Evolutionary conservation across 257 asterid species (phyloP).

Genomic region (Coffea canephora): DNA sequence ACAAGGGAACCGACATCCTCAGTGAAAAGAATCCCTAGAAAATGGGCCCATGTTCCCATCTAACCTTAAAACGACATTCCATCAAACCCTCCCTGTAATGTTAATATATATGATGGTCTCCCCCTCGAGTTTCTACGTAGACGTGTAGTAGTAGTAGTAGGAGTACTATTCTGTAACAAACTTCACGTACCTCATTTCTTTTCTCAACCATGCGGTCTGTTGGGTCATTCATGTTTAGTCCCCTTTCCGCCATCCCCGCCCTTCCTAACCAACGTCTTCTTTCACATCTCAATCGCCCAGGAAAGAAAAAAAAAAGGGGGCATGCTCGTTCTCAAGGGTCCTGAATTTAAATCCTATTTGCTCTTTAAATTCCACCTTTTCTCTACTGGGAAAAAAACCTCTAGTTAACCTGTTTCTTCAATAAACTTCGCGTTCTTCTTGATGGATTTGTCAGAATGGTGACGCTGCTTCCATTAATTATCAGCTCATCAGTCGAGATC

Average conservation of each 20-base stretch:
- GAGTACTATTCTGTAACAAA: conserved; percentile 39
- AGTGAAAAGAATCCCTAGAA: conserved; percentile 24
- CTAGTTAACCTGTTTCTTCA: background rate
- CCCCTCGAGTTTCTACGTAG: conserved; percentile 37
- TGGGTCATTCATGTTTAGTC: conserved; percentile 10
- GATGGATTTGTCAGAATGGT: background rate
- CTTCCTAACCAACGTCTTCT: background rate
- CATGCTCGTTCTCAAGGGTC: background rate
- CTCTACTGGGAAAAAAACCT: too few relatives aligned
- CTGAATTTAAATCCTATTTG: too few relatives aligned
- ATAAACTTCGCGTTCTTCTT: background rate
- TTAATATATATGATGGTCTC: background rate
- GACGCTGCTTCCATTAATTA: background rate
- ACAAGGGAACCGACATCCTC: conserved; percentile 39
- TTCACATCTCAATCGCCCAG: conserved; percentile 1
- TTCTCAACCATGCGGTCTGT: conserved; percentile 4
- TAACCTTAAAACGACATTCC: conserved; percentile 84
- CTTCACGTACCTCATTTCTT: conserved; percentile 19
- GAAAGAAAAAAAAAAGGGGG: too few relatives aligned
- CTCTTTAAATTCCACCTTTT: too few relatives aligned
- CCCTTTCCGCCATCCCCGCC: background rate
- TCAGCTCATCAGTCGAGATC: background rate
- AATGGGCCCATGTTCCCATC: conserved; percentile 69
- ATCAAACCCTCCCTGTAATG: conserved; percentile 43
- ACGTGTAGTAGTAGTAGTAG: conserved; percentile 14